Evolutionary conservation across 129 eudicot species (phyloP), one percentile per base, ranked within the genome.

Genomic region (Ambrosia artemisiifolia): DNA sequence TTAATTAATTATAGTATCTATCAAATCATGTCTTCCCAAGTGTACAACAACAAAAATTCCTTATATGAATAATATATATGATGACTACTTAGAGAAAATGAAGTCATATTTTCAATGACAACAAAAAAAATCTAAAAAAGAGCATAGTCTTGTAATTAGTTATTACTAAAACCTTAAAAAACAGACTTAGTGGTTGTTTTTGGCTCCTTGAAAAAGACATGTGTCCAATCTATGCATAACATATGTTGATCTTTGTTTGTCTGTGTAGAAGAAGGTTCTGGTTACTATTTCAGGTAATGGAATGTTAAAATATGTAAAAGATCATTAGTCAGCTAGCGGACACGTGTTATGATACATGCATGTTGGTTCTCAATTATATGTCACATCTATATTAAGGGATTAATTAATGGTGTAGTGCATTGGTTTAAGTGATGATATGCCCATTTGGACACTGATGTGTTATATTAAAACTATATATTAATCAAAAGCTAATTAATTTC

Each of bases 121-220:
- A 75, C 59, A 74, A 35, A 75, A 49, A 38, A 6, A 75, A 75
- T 78, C 82, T 75, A 38, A 80, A 65, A 74, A 71, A 72, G 10
- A 57, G 53, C 72, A 66, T 59, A 49, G 65, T 76, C 74, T 40
- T 40, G 28, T 24, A 24, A 40, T 40, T 40, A 7, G 11, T 63
- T 78, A 14, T 32, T 80, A 82, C 76, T 73, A 60, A 47, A 66
- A 69, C 59, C 11, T 54, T 24, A 24, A 48, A 80, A 67, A 48
- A 63, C 76, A 4, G 14, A 56, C 70, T n/a, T 80, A 83, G 94
- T 87, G 90, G 82, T 80, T 75, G 84, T 80, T 80, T 80, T 56
- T 83, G 88, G 83, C 80, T 80, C 70, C 78, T 65, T 63, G 85
- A 82, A 79, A 80, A 66, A 48, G 65, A 72, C 77, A 18, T 43